Percentiles rank a stretch among this genome's conserved stretches.
phyloP scores from a whole-genome alignment of 169 alveolate genomes.

The Plasmodium knowlesi region DNA sequence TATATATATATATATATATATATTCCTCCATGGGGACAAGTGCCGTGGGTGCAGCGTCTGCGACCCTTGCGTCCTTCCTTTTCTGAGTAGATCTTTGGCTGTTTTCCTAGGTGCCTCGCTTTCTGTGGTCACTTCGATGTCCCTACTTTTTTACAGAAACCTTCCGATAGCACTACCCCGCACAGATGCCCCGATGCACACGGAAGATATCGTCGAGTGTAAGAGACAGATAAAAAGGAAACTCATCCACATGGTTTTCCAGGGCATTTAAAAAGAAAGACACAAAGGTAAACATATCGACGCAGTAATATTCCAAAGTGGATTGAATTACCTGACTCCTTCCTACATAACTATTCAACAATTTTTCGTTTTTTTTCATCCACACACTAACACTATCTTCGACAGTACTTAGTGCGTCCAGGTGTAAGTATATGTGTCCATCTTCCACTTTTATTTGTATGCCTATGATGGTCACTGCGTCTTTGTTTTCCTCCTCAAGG shows the following conservation, averaged over 20 bases:
- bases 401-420: constrained; percentile 47
- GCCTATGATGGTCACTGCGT: constrained; percentile 52
- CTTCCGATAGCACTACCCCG: not conserved
- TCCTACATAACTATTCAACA: constrained; percentile 1
- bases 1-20: no score
- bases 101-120: not conserved
- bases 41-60: not conserved
- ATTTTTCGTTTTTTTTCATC: constrained; percentile 2
- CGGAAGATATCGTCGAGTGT: constrained; percentile 14
- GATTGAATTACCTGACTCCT: not conserved
- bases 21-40: not conserved
- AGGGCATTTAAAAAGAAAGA: constrained; percentile 8
- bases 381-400: constrained; percentile 31
- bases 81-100: no score
- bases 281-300: constrained; percentile 26
- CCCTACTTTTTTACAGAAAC: not conserved
- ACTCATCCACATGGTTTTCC: constrained; percentile 32
- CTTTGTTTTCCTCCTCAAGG: not conserved
- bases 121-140: not conserved
- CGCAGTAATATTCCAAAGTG: constrained; percentile 13
- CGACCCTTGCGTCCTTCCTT: not conserved
- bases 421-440: constrained; percentile 4
- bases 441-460: constrained; percentile 7
- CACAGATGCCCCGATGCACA: not conserved
- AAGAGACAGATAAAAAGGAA: constrained; percentile 50